Conservation (phyloP, 352 stramenopile species). For the Thalassiosira livingstoniorum region DNA sequence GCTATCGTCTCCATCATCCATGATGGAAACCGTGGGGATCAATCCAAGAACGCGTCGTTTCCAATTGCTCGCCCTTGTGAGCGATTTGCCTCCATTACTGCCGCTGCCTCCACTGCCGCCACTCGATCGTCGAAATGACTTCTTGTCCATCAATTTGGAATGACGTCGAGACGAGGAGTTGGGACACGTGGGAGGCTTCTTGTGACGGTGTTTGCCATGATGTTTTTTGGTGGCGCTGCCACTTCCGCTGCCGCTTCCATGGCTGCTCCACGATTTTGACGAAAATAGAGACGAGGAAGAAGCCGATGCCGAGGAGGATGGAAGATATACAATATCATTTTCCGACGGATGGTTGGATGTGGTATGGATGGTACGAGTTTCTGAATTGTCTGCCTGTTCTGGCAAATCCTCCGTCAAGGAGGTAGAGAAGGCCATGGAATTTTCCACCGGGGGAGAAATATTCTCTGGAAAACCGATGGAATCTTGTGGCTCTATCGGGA, state of each 20-base stretch:
- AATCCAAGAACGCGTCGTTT: slow-evolving; percentile 54
- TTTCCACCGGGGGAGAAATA: slow-evolving; percentile 21
- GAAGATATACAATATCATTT: too few species aligned
- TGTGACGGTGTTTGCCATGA: too few species aligned
- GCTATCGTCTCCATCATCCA: slow-evolving; percentile 54
- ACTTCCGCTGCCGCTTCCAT: slow-evolving; percentile 30
- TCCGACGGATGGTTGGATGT: too few species aligned
- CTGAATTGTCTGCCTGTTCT: slow-evolving; percentile 4
- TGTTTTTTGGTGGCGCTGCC: too few species aligned
- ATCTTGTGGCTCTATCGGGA: too few species aligned
- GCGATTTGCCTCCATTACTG: slow-evolving; percentile 26
- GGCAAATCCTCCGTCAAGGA: too few species aligned
- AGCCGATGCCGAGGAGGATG: slow-evolving; percentile 2
- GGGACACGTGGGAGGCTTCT: slow-evolving; percentile 52
- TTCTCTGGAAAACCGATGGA: too few species aligned
- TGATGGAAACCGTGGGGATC: slow-evolving; percentile 51
- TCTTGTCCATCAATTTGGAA: slow-evolving; percentile 31
- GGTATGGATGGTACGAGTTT: too few species aligned
- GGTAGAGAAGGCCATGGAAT: slow-evolving; percentile 11
- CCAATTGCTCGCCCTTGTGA: slow-evolving; percentile 34
- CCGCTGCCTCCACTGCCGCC: too few species aligned
- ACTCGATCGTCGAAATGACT: too few species aligned
- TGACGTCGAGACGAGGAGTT: slow-evolving; percentile 30
- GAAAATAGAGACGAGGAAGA: slow-evolving; percentile 36
- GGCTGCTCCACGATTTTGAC: slow-evolving; percentile 47